phyloP scores from a whole-genome alignment of 1,284 basidiomycete genomes.

The Heterobasidion parviporum region DNA sequence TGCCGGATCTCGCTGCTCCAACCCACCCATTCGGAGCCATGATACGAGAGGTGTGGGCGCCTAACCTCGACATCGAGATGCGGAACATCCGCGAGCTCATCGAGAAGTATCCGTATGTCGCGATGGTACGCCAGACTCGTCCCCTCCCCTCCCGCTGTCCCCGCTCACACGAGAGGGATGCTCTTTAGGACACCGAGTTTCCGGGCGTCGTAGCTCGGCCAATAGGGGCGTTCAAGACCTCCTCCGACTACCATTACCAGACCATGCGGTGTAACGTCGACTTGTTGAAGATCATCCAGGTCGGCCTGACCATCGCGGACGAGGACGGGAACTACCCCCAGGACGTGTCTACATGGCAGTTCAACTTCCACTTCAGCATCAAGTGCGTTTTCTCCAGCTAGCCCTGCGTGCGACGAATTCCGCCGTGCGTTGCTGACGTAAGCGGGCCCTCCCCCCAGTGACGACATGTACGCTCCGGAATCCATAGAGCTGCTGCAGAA shows the following conservation, averaged over 20 bases:
- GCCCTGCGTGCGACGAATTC: neutral
- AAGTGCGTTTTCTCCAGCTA: slow-evolving; percentile 46
- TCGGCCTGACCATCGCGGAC: slow-evolving; percentile 92
- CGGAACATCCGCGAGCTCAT: slow-evolving; percentile 79
- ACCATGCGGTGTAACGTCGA: slow-evolving; percentile 99
- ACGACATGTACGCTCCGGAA: slow-evolving; percentile 98
- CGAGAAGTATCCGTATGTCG: slow-evolving; percentile 89
- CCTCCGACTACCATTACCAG: slow-evolving; percentile 98
- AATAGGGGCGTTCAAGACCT: slow-evolving; percentile 93
- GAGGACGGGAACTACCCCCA: slow-evolving; percentile 87
- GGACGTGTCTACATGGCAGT: slow-evolving; percentile 95
- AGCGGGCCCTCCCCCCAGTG: slow-evolving; percentile 34
- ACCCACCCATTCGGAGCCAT: neutral
- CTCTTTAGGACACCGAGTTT: slow-evolving; percentile 89
- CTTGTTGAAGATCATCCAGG: slow-evolving; percentile 94
- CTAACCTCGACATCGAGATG: slow-evolving; percentile 92
- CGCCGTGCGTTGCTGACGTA: slow-evolving; percentile 14
- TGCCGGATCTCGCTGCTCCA: neutral
- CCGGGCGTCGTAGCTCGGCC: slow-evolving; percentile 97
- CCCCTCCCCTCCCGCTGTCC: too few species aligned
- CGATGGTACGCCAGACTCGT: slow-evolving; percentile 63
- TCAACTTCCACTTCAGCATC: slow-evolving; percentile 94
- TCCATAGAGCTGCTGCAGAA: slow-evolving; percentile 93
- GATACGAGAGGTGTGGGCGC: slow-evolving; percentile 91
- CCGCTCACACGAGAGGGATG: too few species aligned